Evolutionary conservation across 257 asterid genomes (phyloP).

Genomic region (Solanum rostratum): DNA sequence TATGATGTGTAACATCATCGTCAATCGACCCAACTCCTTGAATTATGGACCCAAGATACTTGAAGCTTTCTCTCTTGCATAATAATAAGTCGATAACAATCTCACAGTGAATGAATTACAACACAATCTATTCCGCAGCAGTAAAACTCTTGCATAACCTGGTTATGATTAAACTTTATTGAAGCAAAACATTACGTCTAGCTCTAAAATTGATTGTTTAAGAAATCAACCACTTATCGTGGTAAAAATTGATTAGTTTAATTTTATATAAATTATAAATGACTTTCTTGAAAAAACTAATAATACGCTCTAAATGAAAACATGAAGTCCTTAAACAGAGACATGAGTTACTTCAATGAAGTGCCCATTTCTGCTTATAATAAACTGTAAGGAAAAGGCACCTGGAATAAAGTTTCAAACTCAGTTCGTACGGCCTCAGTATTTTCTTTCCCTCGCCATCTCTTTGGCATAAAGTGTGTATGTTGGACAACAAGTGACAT

Average conservation of each 20-base stretch:
- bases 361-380: not conserved
- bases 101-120: not conserved
- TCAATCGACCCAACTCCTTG: not conserved
- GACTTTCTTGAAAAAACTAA: not conserved
- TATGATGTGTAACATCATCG: not conserved
- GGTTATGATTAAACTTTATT: not conserved
- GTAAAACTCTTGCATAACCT: not conserved
- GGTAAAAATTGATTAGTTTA: not conserved
- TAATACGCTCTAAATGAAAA: not conserved
- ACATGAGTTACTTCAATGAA: not conserved
- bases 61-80: not conserved
- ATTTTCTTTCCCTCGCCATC: constrained; percentile 95
- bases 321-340: not conserved
- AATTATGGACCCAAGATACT: not conserved
- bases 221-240: not conserved
- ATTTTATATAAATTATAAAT: not conserved
- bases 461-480: constrained; percentile 91
- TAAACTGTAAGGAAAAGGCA: constrained; percentile 7
- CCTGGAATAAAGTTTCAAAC: constrained; percentile 96
- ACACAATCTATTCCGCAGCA: not conserved
- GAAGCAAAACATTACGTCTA: not conserved
- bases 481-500: constrained; percentile 83
- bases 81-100: not conserved
- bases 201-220: not conserved
- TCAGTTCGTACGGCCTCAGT: constrained; percentile 55